Percentiles rank a stretch among this genome's conserved stretches.
Conservation (phyloP, 1,284 basidiomycete genomes). For the Rhodotorula sp. region DNA sequence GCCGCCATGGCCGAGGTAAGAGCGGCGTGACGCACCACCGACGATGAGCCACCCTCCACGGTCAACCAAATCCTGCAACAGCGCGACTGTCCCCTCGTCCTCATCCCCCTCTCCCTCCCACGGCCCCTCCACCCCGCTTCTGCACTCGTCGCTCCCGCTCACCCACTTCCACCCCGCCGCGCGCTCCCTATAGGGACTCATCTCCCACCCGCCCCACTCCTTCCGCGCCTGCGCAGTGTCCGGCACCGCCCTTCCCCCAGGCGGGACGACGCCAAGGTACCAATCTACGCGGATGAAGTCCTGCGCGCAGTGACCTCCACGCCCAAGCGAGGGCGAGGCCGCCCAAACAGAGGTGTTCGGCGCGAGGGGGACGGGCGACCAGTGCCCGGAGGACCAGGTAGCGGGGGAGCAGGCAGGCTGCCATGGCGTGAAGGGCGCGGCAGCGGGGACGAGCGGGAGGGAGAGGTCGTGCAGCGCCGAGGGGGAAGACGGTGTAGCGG, state of each 20-base stretch:
- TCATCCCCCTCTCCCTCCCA: not conserved
- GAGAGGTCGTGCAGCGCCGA: no score
- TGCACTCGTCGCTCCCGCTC: not conserved
- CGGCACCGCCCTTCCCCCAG: not conserved
- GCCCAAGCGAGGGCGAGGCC: not conserved
- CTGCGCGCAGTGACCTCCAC: not conserved
- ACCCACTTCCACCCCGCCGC: conserved; percentile 7
- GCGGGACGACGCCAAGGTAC: conserved; percentile 12
- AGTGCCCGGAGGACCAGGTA: conserved; percentile 3
- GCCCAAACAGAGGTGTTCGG: not conserved
- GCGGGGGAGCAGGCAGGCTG: not conserved
- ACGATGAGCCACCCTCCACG: conserved; percentile 9
- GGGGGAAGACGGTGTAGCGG: no score
- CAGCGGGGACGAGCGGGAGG: no score
- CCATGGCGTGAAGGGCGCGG: no score
- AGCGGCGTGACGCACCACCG: conserved; percentile 6
- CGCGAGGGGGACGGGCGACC: not conserved
- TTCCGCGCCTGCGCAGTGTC: no score
- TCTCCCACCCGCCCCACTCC: not conserved
- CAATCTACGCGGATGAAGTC: conserved; percentile 1
- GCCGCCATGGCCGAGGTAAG: no score
- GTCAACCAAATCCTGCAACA: not conserved
- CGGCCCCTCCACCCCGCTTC: not conserved
- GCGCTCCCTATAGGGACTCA: not conserved
- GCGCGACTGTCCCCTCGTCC: not conserved